Evolutionary conservation across 73 alveolate species (phyloP), one percentile per base, ranked within the genome.

Genomic region (Paramecium octaurelia): DNA sequence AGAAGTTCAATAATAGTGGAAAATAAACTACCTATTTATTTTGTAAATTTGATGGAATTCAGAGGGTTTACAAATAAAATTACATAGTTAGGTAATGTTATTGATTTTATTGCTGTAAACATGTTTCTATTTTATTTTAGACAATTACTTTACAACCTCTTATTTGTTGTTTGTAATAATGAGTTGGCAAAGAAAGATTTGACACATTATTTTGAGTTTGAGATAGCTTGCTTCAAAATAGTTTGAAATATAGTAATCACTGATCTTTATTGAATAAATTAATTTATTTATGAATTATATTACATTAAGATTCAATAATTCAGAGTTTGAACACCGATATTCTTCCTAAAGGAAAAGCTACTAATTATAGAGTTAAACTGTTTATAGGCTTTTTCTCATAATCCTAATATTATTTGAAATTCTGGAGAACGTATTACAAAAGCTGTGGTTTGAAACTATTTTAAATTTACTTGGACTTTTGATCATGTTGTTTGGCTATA

Each of bases 291-390:
- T 40, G 48, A 40, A 40, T 40, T 40, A 40, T 40, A 40, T 95
- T 86, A 64, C 84, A 64, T 64, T 64, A 64, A 64, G 46, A 24
- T 64, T 64, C 84, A 27, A 27, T 64, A 34, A 64, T 64, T 64
- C 46, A 27, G 50, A 64, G 46, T 31, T 64, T 27, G 84, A 64
- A 64, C 42, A 64, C 27, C 21, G 50, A 3, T 64, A 64, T 64
- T 64, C 29, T 31, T 31, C 20, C 9, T 64, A 31, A 31, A 64
- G 84, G 29, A 29, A 59, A 59, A 59, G 43, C 16, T 14, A 20
- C 1, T 59, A 59, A 18, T 24, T 29, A 24, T 8, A 59, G 18
- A 21, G 43, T 27, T 24, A 29, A 59, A 29, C 77, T 59, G 34
- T 24, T 16, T 59, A 24, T 59, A 6, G 38, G 20, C 6, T 24